phyloP scores from a whole-genome alignment of 106 monocot genomes.

The Hemerocallis citrina region DNA sequence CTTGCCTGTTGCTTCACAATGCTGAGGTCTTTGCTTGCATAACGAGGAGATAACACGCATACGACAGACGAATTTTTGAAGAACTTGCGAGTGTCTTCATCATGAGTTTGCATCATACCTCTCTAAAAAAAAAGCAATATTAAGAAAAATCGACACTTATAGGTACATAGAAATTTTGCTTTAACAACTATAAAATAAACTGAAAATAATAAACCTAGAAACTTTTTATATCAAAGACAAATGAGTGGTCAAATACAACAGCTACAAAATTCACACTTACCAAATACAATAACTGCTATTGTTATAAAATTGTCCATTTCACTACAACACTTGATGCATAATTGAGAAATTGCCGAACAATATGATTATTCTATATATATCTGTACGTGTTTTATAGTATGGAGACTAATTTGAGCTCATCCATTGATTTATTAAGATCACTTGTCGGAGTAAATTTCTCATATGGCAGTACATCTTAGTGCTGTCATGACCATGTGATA shows the following conservation, averaged over 20 bases:
- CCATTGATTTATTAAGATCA: no score
- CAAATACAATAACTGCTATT: no score
- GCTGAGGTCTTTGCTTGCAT: constrained; percentile 53
- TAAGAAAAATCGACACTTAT: not conserved
- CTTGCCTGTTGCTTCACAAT: constrained; percentile 49
- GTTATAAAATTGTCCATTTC: no score
- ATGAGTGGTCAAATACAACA: not conserved
- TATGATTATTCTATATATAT: constrained; percentile 1
- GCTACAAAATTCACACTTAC: no score
- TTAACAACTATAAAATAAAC: not conserved
- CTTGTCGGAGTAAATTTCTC: no score
- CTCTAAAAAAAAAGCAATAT: constrained; percentile 16
- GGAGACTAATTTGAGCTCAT: not conserved
- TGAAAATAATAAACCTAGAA: constrained; percentile 2
- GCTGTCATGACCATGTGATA: no score
- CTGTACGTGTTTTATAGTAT: not conserved
- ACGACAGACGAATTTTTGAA: constrained; percentile 65
- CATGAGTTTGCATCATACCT: constrained; percentile 62
- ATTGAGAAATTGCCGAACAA: not conserved
- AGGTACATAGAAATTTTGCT: not conserved
- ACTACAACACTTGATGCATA: not conserved
- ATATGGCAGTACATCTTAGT: no score
- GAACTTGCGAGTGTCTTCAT: constrained; percentile 54
- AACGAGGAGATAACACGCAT: constrained; percentile 60
- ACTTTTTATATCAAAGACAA: not conserved